phyloP scores from a whole-genome alignment of 306 rosid species.

The Argentina anserina region DNA sequence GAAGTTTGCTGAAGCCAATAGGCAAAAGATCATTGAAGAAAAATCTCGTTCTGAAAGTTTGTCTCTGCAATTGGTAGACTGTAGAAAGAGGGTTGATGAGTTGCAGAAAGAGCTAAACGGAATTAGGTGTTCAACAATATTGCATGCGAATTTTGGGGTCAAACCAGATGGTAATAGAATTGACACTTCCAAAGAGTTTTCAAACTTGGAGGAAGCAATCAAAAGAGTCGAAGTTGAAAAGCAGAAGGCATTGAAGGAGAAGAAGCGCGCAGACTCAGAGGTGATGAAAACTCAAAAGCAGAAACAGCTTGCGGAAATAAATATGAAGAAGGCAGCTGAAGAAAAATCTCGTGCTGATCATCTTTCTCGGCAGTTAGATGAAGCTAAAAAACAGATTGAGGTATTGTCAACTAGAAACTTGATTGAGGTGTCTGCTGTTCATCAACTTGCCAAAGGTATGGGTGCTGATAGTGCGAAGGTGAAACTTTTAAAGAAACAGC shows the following conservation, averaged over 20 bases:
- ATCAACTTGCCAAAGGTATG: constrained; percentile 28
- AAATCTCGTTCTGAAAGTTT: constrained; percentile 33
- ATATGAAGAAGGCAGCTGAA: constrained; percentile 50
- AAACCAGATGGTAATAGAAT: constrained; percentile 6
- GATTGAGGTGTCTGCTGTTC: constrained; percentile 29
- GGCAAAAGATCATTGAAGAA: constrained; percentile 25
- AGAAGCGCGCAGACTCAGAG: constrained; percentile 40
- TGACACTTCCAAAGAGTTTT: constrained; percentile 10
- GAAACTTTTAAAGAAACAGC: constrained; percentile 56
- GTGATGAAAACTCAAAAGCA: constrained; percentile 41
- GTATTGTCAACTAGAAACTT: constrained; percentile 50
- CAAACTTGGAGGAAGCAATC: constrained; percentile 26
- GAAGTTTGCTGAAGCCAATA: constrained; percentile 30
- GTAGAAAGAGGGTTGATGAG: constrained; percentile 28
- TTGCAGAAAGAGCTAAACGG: constrained; percentile 30
- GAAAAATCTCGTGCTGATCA: constrained; percentile 53
- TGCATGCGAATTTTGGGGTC: constrained; percentile 4
- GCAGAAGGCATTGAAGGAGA: constrained; percentile 37
- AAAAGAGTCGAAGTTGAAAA: constrained; percentile 46
- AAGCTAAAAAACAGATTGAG: constrained; percentile 39
- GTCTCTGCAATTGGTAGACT: constrained; percentile 32
- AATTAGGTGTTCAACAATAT: constrained; percentile 13
- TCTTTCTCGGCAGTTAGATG: constrained; percentile 51
- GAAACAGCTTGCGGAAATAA: constrained; percentile 45
- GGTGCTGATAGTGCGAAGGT: constrained; percentile 35